Evolutionary conservation across 805 yeast genomes (phyloP).

Genomic region (Spencermartinsiella europaea): DNA sequence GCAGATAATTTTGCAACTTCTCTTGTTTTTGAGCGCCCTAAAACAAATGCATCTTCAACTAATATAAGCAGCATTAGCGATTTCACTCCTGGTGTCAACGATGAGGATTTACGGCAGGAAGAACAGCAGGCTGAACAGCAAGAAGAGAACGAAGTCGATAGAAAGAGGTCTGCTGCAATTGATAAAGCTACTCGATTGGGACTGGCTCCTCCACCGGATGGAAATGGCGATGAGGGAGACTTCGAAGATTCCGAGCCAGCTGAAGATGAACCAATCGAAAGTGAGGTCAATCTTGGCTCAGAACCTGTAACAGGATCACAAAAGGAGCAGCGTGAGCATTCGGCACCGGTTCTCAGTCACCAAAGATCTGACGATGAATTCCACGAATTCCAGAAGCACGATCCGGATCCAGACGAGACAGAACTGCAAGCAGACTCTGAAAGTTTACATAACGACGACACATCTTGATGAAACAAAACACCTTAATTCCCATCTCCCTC

Average conservation of each 20-base stretch:
- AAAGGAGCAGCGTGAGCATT: too few relatives aligned
- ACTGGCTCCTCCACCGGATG: not conserved
- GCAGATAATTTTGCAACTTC: constrained; percentile 22
- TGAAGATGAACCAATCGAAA: not conserved
- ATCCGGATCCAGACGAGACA: too few relatives aligned
- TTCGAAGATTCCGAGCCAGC: not conserved
- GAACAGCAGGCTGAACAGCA: constrained; percentile 9
- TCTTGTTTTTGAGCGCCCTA: constrained; percentile 3
- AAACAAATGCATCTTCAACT: not conserved
- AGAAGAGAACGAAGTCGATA: constrained; percentile 11
- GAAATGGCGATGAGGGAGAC: not conserved
- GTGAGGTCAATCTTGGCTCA: too few relatives aligned
- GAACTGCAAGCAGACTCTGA: too few relatives aligned
- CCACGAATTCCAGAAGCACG: too few relatives aligned
- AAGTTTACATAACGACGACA: too few relatives aligned
- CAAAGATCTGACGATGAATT: too few relatives aligned
- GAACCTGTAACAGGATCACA: too few relatives aligned
- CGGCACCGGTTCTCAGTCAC: too few relatives aligned
- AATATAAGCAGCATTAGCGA: constrained; percentile 1
- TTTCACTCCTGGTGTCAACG: constrained; percentile 3
- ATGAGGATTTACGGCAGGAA: constrained; percentile 13
- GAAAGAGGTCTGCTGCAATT: constrained; percentile 5
- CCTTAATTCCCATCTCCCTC: too few relatives aligned
- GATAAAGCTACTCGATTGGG: constrained; percentile 1
- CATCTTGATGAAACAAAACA: too few relatives aligned